Percentiles rank a stretch among this genome's conserved stretches.
Evolutionary conservation across 768 basidiomycete genomes (phyloP).

Genomic region (Filobasidium wieringae): DNA sequence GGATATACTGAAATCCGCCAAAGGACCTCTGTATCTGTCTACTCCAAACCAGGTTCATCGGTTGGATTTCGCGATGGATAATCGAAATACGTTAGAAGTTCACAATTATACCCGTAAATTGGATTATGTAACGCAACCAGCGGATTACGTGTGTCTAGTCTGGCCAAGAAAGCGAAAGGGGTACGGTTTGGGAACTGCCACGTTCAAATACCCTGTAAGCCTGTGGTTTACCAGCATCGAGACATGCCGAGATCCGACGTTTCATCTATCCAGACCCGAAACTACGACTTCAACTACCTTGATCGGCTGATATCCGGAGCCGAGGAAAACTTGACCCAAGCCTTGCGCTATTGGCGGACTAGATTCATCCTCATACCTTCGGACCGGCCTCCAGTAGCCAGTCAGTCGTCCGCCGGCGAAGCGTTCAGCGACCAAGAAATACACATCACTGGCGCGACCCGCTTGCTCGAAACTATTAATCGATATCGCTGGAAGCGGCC

Average conservation of each 20-base stretch:
- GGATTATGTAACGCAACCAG: slow-evolving; percentile 46
- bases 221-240: slow-evolving; percentile 25
- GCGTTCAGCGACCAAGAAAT: slow-evolving; percentile 73
- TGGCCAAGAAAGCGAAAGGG: slow-evolving; percentile 85
- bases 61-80: slow-evolving; percentile 62
- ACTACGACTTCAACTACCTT: slow-evolving; percentile 33
- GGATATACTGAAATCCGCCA: slow-evolving; percentile 36
- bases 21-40: slow-evolving; percentile 72
- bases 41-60: slow-evolving; percentile 93
- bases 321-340: slow-evolving; percentile 45
- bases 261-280: slow-evolving; percentile 47
- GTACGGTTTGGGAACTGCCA: slow-evolving; percentile 65
- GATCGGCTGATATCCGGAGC: slow-evolving; percentile 37
- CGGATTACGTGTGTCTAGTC: slow-evolving; percentile 75
- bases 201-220: slow-evolving; percentile 58
- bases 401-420: slow-evolving; percentile 50
- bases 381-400: slow-evolving; percentile 48
- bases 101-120: slow-evolving; percentile 64
- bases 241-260: background rate
- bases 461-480: slow-evolving; percentile 76
- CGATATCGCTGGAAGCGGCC: slow-evolving; percentile 66
- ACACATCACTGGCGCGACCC: slow-evolving; percentile 77
- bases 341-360: slow-evolving; percentile 85
- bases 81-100: slow-evolving; percentile 71
- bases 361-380: slow-evolving; percentile 87